Conservation (phyloP, 2,329 filamentous ascomycete species). For the Arthroderma uncinatum region DNA sequence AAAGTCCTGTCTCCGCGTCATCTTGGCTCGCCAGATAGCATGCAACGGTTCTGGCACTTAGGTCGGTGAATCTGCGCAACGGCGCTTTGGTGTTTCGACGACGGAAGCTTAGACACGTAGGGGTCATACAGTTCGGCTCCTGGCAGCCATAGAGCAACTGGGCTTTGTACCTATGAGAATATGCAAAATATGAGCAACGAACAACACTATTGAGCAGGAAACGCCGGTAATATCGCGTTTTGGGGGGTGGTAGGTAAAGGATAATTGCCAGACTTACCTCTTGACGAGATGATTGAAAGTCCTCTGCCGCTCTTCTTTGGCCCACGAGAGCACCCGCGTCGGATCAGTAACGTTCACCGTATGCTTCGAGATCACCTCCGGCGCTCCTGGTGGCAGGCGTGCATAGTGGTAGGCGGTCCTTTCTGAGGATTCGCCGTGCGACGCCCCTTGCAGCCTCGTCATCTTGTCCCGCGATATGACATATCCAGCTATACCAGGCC, state of each 20-base stretch:
- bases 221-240: not conserved
- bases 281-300: slow-evolving; percentile 53
- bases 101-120: slow-evolving; percentile 71
- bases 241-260: not conserved
- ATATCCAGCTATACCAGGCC: slow-evolving; percentile 16
- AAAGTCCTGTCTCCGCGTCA: slow-evolving; percentile 60
- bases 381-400: slow-evolving; percentile 32
- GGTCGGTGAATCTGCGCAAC: slow-evolving; percentile 64
- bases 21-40: slow-evolving; percentile 71
- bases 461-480: slow-evolving; percentile 23
- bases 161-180: slow-evolving; percentile 53
- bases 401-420: slow-evolving; percentile 23
- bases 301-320: slow-evolving; percentile 31
- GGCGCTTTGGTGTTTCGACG: slow-evolving; percentile 57
- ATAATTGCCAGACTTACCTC: slow-evolving; percentile 39
- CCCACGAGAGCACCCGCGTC: slow-evolving; percentile 28
- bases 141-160: slow-evolving; percentile 77
- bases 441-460: slow-evolving; percentile 35
- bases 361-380: slow-evolving; percentile 30
- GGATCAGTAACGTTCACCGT: slow-evolving; percentile 32
- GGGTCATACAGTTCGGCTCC: slow-evolving; percentile 54
- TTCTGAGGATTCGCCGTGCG: slow-evolving; percentile 18
- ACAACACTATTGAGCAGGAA: not conserved
- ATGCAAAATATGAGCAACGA: slow-evolving; percentile 9
- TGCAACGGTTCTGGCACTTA: slow-evolving; percentile 71